Evolutionary conservation across 352 stramenopile genomes (phyloP).

Genomic region (Pilasporangium apinafurcum): DNA sequence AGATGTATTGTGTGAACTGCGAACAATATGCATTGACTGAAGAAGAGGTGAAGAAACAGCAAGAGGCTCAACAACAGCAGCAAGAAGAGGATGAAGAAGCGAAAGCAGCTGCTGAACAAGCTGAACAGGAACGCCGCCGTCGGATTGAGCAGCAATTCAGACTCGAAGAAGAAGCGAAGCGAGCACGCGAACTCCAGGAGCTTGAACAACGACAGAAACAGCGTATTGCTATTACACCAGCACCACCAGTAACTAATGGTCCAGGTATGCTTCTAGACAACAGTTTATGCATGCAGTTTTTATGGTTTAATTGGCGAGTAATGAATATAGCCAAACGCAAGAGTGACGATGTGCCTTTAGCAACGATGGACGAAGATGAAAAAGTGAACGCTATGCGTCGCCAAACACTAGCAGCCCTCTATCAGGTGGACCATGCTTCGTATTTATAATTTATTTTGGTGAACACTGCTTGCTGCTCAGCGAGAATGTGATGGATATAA

Average conservation of each 20-base stretch:
- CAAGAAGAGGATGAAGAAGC: conserved; percentile 35
- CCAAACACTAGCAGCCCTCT: conserved; percentile 54
- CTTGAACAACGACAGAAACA: conserved; percentile 17
- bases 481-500: too few species aligned
- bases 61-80: conserved; percentile 29
- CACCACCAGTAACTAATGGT: conserved; percentile 4
- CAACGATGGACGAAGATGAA: conserved; percentile 22
- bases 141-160: conserved; percentile 61
- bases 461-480: too few species aligned
- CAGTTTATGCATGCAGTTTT: background rate
- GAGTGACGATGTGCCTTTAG: conserved; percentile 16
- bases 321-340: conserved; percentile 55
- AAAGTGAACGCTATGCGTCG: conserved; percentile 33
- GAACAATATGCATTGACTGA: conserved; percentile 70
- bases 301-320: background rate
- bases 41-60: conserved; percentile 54
- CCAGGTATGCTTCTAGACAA: conserved; percentile 12
- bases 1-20: conserved; percentile 79
- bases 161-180: conserved; percentile 57
- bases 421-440: conserved; percentile 63
- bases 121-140: conserved; percentile 23
- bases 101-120: conserved; percentile 24
- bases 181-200: conserved; percentile 37
- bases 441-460: conserved; percentile 21
- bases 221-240: background rate